These are phyloP conservation scores for Malus hybrid DNA, from an alignment of 331 rosid species.

Conservation along the genomic window DNA sequence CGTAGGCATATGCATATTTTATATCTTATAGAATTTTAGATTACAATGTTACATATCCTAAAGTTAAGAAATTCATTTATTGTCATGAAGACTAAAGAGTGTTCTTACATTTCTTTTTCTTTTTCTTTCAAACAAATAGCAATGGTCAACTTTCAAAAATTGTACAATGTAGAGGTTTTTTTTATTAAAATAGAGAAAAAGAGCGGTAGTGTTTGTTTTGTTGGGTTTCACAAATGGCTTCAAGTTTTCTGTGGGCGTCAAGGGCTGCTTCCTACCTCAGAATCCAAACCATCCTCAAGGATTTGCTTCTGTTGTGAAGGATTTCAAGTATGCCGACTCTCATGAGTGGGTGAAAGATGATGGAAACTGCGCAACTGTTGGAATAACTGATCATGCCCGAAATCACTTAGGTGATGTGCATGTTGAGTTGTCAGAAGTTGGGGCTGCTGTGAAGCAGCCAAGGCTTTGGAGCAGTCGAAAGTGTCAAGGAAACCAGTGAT, in stretches of 20 bases:
- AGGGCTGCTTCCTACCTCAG: no score
- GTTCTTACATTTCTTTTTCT: no score
- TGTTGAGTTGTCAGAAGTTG: conserved; percentile 84
- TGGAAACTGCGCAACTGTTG: conserved; percentile 68
- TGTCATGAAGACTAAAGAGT: no score
- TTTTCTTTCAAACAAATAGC: no score
- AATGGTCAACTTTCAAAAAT: no score
- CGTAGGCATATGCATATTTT: no score
- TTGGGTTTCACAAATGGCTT: neutral
- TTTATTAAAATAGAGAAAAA: neutral
- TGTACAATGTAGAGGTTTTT: no score
- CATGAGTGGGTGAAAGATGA: conserved; percentile 93
- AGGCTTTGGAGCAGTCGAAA: conserved; percentile 86
- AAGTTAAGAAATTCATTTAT: no score
- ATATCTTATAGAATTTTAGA: no score
- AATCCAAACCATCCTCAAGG: no score
- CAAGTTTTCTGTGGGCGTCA: no score
- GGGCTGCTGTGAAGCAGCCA: conserved; percentile 45
- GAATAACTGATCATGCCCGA: conserved; percentile 93
- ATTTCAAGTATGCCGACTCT: conserved; percentile 64
- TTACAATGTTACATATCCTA: no score
- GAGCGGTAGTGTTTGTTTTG: neutral
- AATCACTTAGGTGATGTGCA: conserved; percentile 94
- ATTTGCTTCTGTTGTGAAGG: conserved; percentile 34
- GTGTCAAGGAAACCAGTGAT: conserved; percentile 97